Percentiles rank a stretch among this genome's conserved stretches.
Evolutionary conservation across 2,329 filamentous ascomycete genomes (phyloP).

Genomic region (Colletotrichum tamarilloi): DNA sequence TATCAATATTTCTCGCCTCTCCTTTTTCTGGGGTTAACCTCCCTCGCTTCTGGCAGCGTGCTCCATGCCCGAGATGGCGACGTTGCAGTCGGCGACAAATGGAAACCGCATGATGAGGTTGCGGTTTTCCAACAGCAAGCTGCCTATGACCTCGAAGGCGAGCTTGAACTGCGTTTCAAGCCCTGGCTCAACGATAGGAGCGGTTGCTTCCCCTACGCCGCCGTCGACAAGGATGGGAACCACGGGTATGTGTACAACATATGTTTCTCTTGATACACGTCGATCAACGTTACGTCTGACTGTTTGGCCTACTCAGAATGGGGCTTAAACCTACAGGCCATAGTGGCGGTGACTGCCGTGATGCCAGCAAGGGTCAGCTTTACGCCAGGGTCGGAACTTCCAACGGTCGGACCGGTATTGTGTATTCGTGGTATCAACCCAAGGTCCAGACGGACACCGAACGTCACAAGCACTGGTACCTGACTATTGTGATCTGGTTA

Average conservation of each 20-base stretch:
- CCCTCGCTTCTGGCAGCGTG: not conserved
- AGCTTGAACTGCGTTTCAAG: conserved; percentile 4
- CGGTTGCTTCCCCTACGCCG: conserved; percentile 3
- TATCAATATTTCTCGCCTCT: not conserved
- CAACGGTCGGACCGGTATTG: not conserved
- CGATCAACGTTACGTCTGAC: not conserved
- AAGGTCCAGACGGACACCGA: not conserved
- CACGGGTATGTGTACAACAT: not conserved
- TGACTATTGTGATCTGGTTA: conserved; percentile 4
- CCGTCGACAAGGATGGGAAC: conserved; percentile 6
- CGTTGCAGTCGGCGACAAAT: not conserved
- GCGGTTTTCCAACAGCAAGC: not conserved
- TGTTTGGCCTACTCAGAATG: not conserved
- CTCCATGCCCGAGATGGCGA: not conserved
- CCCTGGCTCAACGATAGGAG: not conserved
- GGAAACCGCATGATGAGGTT: not conserved
- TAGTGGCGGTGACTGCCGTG: not conserved
- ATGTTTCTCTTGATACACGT: not conserved
- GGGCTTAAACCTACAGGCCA: not conserved
- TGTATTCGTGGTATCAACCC: conserved; percentile 16
- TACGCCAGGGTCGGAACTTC: conserved; percentile 4
- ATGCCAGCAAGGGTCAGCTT: not conserved
- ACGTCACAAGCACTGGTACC: not conserved
- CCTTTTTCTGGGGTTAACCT: not conserved
- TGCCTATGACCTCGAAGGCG: not conserved